Evolutionary conservation across 1,284 basidiomycete species (phyloP), one percentile per base, ranked within the genome.

Genomic region (Microbotryomycetes sp.): DNA sequence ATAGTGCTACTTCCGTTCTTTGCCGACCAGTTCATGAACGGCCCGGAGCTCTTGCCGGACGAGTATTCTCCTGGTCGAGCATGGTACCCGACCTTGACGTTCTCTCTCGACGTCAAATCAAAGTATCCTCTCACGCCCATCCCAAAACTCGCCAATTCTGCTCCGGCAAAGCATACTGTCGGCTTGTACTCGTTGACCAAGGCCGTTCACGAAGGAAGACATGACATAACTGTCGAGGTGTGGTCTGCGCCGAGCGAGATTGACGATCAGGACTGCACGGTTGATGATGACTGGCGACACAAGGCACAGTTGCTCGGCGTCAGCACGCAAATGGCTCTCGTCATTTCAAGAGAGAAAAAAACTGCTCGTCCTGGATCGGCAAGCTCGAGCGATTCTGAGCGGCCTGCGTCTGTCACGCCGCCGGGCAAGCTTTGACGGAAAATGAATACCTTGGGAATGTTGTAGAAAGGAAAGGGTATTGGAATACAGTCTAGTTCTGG

Each of bases 201-300:
- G 41, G 26, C 52, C 27, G 62, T 65, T 26, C 48, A 56, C 31
- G 56, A 56, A 18, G 66, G 66, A 1, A 29, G 64, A 2, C 66
- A 68, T 50, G 66, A 68, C 49, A 30, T 62, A 5, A 65, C 64
- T 3, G 66, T 68, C 11, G 66, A 68, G 27, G 64, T 60, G 27
- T 63, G 61, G 65, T 57, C 56, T 5, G 51, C 46, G 9, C 35
- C 11, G 45, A 45, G 35, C 13, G 57, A 15, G 31, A 59, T 41
- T n/a, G 59, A 29, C 4, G 54, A 35, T 9, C 26, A 48, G 27
- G 57, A 28, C 3, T 48, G 15, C 15, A 47, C 56, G 2, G 54
- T 57, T 2, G 47, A 49, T 21, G 57, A 51, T 41, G 18, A 29
- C 21, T 68, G 66, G 66, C 41, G 66, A 41, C 41, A 7, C 5